phyloP scores from a whole-genome alignment of 768 basidiomycete genomes.

The Amanita rimosa region DNA sequence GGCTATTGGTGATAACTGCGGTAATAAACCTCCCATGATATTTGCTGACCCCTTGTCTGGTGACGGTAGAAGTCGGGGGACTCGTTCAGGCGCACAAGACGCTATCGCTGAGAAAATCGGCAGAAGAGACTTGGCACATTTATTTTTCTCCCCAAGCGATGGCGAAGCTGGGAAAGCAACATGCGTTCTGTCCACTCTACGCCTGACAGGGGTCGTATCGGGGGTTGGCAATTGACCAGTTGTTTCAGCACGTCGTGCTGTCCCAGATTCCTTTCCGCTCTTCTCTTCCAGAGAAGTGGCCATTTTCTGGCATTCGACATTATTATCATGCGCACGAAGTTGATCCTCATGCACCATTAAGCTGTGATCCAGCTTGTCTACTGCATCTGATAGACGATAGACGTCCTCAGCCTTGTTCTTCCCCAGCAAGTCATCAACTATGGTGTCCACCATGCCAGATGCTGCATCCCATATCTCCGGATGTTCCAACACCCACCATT shows the following conservation, averaged over 20 bases:
- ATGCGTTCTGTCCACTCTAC: background rate
- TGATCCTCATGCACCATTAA: constrained; percentile 3
- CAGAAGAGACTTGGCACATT: background rate
- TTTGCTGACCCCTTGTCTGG: background rate
- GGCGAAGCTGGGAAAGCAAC: background rate
- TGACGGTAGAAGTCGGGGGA: background rate
- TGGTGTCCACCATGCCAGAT: constrained; percentile 42
- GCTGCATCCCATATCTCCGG: constrained; percentile 50
- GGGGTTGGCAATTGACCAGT: constrained; percentile 2
- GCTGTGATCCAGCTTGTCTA: constrained; percentile 35
- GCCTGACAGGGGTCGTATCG: background rate
- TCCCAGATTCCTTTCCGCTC: background rate
- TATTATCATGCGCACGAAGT: background rate
- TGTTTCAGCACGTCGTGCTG: background rate
- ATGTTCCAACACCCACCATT: constrained; percentile 58
- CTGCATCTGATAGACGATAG: constrained; percentile 33
- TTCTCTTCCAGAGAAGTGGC: background rate
- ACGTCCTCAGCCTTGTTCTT: constrained; percentile 36
- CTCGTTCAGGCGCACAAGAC: background rate
- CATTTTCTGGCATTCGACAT: background rate
- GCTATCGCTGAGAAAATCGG: background rate
- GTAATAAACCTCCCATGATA: background rate
- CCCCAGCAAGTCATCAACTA: constrained; percentile 57
- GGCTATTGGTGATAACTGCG: background rate
- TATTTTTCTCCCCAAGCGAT: background rate